Evolutionary conservation across 148 eudicot genomes (phyloP), one percentile per base, ranked within the genome.

Genomic region (Diospyros lotus): DNA sequence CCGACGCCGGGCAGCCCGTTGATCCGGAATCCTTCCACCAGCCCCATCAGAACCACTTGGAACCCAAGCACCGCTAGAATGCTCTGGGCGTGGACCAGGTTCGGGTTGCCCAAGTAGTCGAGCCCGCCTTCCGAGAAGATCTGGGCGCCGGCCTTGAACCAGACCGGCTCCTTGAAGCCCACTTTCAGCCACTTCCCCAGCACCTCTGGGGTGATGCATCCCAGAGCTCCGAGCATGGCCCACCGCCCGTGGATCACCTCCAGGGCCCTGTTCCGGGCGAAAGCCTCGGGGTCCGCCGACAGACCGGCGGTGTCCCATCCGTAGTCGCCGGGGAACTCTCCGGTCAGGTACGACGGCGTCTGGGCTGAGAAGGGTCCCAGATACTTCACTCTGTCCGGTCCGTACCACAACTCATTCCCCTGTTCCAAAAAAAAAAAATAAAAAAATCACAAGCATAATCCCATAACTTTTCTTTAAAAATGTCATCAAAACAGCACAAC

Each of bases 361-460:
- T 93, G 98, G 74, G 98, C 98, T 56, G 98, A 93, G 72, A 93
- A 93, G 48, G 97, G 97, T 72, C 97, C 97, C 83, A 91, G 83
- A 80, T 90, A 92, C 80, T 89, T 92, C 6, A 92, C 91, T 10
- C 94, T 77, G 84, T 93, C 94, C 6, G 98, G 97, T 63, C 97
- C 98, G 73, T 93, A 93, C 98, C 98, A 93, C 79, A 93, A 74
- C 0, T 93, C 94, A 82, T 89, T 91, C 13, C 89, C 66, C 98
- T 93, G 55, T 74, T 53, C 51, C 52, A 0, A 0, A 8, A 4
- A 48, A 8, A 48, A 48, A 8, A 4, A 48, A 3, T 48, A 48
- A 48, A 3, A 4, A 48, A 48, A 4, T 46, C 64, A 62, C 38
- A 61, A 45, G 41, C 89, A 55, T 55, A 17, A 70, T 54, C 63